Base-by-base conservation (phyloP, 148 eudicot genomes). In the Cornus suecica region DNA sequence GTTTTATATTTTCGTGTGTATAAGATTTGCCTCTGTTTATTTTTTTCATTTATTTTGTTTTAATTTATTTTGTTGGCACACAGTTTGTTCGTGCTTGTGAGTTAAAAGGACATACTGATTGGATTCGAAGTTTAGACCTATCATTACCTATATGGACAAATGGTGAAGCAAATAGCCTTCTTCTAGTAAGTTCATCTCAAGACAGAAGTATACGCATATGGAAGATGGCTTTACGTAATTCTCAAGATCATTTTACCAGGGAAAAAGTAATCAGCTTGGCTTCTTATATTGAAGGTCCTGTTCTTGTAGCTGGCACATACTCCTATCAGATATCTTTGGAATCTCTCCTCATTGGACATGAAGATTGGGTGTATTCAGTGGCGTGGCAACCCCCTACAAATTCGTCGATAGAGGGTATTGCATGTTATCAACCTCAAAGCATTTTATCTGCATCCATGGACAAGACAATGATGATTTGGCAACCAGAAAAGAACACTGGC, bases 381-480 rank as follows among this genome's bases (percentile, higher is more conserved):
- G 89, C 89, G 83, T 94, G 99, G 99, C 91, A 94, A 70, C 96
- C 99, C 34, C 97, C 97, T 65, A 72, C 74, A 61, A 41, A 52
- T 74, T 82, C 84, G 32, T 83, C 88, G 11, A 18, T 63, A 4
- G 86, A 92, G 25, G 80, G 73, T 15, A 66, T 28, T 25, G 86
- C 80, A 45, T 94, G 67, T 68, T 64, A 77, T 73, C 99, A 92
- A 71, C 90, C 89, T 22, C 90, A 84, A 76, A 88, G 91, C 84
- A 88, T 94, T 75, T 88, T 94, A 70, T 94, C 99, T 54, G 94
- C 99, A 20, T 94, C 99, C 31, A 94, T 94, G 97, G 99, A 94
- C 71, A 94, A 94, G 83, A 94, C 99, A 51, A 94, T 94, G 97
- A 92, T 94, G 99, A 90, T 94, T 31, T 94, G 99, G 99, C 92